These are phyloP conservation scores for Phytopythium vexans DNA, from an alignment of 352 stramenopile species.

Conservation along the genomic window DNA sequence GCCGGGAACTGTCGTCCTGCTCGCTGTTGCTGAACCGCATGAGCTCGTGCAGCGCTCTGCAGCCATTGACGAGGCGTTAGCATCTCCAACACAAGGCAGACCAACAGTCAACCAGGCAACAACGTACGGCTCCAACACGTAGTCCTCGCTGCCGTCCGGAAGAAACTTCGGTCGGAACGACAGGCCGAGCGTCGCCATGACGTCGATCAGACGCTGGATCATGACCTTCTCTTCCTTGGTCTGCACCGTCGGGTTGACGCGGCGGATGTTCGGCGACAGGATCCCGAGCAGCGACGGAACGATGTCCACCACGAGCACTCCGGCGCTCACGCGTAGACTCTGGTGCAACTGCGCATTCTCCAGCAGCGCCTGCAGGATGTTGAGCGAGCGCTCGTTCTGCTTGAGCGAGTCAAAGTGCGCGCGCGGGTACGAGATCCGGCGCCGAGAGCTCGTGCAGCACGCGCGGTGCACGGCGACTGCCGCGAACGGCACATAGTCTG, in stretches of 20 bases:
- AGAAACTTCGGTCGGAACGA: slow-evolving; percentile 72
- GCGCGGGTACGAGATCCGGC: slow-evolving; percentile 70
- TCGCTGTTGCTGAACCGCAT: slow-evolving; percentile 51
- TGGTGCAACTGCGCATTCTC: slow-evolving; percentile 60
- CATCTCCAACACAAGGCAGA: slow-evolving; percentile 1
- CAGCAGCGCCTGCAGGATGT: slow-evolving; percentile 62
- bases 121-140: slow-evolving; percentile 72
- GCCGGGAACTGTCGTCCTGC: slow-evolving; percentile 16
- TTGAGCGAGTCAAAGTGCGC: slow-evolving; percentile 55
- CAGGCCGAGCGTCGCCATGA: slow-evolving; percentile 77
- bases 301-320: slow-evolving; percentile 68
- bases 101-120: not conserved
- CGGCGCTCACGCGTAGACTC: slow-evolving; percentile 53
- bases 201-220: slow-evolving; percentile 62
- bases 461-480: slow-evolving; percentile 62
- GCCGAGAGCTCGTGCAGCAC: slow-evolving; percentile 71
- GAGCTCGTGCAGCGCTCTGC: slow-evolving; percentile 67
- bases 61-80: slow-evolving; percentile 2
- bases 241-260: slow-evolving; percentile 54
- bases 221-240: slow-evolving; percentile 62
- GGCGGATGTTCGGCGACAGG: slow-evolving; percentile 62
- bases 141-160: slow-evolving; percentile 70
- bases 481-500: slow-evolving; percentile 68
- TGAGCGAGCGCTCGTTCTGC: slow-evolving; percentile 50
- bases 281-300: slow-evolving; percentile 68